These are phyloP conservation scores for Aspergillus sp. DNA, from an alignment of 2,329 filamentous ascomycete species.

Conservation along the genomic window DNA sequence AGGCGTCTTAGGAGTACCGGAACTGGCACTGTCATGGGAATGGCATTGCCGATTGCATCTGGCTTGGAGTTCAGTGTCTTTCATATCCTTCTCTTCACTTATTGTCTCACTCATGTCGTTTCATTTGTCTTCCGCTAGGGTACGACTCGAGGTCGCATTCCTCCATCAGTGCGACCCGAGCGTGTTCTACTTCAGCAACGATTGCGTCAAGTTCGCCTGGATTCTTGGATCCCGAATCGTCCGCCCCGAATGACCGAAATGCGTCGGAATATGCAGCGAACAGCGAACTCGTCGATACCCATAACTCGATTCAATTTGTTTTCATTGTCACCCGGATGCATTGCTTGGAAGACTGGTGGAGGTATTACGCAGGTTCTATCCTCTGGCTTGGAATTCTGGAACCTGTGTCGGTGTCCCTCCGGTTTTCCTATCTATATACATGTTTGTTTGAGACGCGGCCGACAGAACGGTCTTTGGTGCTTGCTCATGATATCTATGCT, in stretches of 20 bases:
- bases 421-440: not conserved
- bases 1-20: conserved; percentile 31
- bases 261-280: conserved; percentile 15
- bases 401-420: not conserved
- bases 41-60: conserved; percentile 25
- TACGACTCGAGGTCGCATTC: no score
- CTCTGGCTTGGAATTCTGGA: no score
- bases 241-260: conserved; percentile 6
- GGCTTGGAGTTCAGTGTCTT: conserved; percentile 24
- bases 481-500: not conserved
- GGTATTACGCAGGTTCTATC: no score
- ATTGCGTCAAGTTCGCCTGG: no score
- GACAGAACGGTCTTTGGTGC: not conserved
- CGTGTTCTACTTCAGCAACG: no score
- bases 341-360: no score
- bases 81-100: conserved; percentile 12
- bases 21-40: conserved; percentile 14
- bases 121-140: not conserved
- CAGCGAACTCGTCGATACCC: conserved; percentile 30
- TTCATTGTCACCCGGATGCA: no score
- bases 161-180: no score
- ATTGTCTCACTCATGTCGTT: not conserved
- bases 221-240: no score
- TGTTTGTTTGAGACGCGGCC: not conserved
- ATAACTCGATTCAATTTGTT: conserved; percentile 17